Conservation (phyloP, 2,329 filamentous ascomycete genomes). For the Xylaria sp. region DNA sequence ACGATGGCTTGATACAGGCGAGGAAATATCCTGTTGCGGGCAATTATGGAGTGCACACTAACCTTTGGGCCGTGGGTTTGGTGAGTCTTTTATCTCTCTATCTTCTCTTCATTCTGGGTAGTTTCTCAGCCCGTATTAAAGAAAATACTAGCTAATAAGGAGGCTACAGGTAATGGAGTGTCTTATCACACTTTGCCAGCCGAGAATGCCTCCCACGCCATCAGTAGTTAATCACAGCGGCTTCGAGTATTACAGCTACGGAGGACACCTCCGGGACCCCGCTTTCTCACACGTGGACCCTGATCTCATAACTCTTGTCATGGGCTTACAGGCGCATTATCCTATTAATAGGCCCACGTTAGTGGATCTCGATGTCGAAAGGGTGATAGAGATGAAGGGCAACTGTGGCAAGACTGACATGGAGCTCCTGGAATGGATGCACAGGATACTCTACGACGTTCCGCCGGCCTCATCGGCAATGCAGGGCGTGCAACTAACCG, state of each 20-base stretch:
- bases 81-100: conserved; percentile 25
- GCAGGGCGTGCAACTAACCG: background rate
- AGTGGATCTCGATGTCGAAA: conserved; percentile 6
- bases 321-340: conserved; percentile 36
- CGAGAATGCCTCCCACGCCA: conserved; percentile 27
- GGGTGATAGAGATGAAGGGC: background rate
- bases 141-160: background rate
- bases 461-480: background rate
- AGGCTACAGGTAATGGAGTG: conserved; percentile 31
- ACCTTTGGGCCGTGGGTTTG: conserved; percentile 36
- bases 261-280: conserved; percentile 16
- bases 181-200: conserved; percentile 35
- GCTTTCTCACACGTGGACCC: conserved; percentile 15
- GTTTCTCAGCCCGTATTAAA: background rate
- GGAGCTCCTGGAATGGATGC: background rate
- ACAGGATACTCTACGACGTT: conserved; percentile 21
- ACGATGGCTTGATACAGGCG: background rate
- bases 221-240: background rate
- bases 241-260: conserved; percentile 33
- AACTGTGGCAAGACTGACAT: background rate
- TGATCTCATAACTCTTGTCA: conserved; percentile 20
- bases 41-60: conserved; percentile 39
- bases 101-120: no score
- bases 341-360: conserved; percentile 30
- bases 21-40: conserved; percentile 36